Percentiles rank a stretch among this genome's conserved stretches.
phyloP scores from a whole-genome alignment of 2,329 filamentous ascomycete genomes.

The Fusarium circinatum region DNA sequence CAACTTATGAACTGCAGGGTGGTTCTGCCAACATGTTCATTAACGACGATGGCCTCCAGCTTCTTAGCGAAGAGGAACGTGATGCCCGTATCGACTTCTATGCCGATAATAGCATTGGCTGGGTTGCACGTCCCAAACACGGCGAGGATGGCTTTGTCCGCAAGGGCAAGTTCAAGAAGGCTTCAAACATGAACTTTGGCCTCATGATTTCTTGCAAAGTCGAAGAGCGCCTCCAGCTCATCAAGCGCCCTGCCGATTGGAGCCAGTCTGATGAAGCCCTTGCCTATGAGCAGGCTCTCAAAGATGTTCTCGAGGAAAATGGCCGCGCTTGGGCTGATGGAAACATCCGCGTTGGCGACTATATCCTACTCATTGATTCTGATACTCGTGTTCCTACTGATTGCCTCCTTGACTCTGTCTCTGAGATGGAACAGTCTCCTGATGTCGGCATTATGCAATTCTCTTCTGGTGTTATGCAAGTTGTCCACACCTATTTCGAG shows the following conservation, averaged over 20 bases:
- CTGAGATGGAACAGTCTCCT: constrained; percentile 82
- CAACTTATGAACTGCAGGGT: constrained; percentile 79
- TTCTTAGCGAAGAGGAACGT: constrained; percentile 70
- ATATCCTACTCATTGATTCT: constrained; percentile 79
- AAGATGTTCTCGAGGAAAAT: constrained; percentile 73
- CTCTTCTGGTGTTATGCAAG: constrained; percentile 82
- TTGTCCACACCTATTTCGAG: constrained; percentile 78
- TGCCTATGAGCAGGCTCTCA: constrained; percentile 73
- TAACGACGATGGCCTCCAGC: constrained; percentile 79
- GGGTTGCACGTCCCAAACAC: constrained; percentile 73
- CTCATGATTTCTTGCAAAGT: constrained; percentile 75
- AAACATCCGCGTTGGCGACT: constrained; percentile 87
- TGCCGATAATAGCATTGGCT: constrained; percentile 74
- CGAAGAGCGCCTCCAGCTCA: constrained; percentile 71
- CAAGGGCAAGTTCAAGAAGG: constrained; percentile 75
- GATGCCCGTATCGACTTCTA: constrained; percentile 74
- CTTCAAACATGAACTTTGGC: constrained; percentile 78
- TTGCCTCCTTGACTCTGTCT: constrained; percentile 81
- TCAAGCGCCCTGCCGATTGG: constrained; percentile 71
- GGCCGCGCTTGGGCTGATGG: constrained; percentile 83
- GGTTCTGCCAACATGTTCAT: constrained; percentile 83
- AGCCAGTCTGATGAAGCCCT: constrained; percentile 73
- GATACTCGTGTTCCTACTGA: constrained; percentile 82
- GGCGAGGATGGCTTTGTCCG: constrained; percentile 71
- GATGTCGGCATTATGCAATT: constrained; percentile 84